Conservation (phyloP, 176 grass and related monocot species). For the Oryza officinalis region DNA sequence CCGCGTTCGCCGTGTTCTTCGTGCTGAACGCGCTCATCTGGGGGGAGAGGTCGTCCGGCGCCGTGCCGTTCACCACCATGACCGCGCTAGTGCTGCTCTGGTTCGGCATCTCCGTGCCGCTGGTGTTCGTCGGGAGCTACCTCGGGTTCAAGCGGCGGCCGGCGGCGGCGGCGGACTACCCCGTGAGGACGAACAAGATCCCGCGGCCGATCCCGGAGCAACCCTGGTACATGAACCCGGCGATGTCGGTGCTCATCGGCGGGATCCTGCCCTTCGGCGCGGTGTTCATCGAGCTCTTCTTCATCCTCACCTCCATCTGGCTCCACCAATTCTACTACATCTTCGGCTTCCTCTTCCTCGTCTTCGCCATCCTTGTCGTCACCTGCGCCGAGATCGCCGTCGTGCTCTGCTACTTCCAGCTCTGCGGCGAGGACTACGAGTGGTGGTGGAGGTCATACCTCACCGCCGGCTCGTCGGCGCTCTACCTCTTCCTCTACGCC, state of each 20-base stretch:
- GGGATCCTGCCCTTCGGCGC: slow-evolving; percentile 94
- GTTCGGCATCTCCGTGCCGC: slow-evolving; percentile 81
- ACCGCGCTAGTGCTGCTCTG: slow-evolving; percentile 86
- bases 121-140: slow-evolving; percentile 82
- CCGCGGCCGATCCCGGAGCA: slow-evolving; percentile 79
- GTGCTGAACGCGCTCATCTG: slow-evolving; percentile 81
- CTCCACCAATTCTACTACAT: slow-evolving; percentile 98
- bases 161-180: slow-evolving; percentile 51
- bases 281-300: slow-evolving; percentile 95
- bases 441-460: slow-evolving; percentile 98
- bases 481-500: slow-evolving; percentile 83
- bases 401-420: slow-evolving; percentile 95
- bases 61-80: slow-evolving; percentile 95
- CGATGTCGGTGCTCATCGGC: slow-evolving; percentile 73
- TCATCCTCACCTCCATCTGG: slow-evolving; percentile 97
- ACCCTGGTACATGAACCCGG: slow-evolving; percentile 88
- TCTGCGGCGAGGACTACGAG: slow-evolving; percentile 83
- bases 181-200: slow-evolving; percentile 86
- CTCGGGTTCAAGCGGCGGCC: slow-evolving; percentile 76
- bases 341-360: slow-evolving; percentile 90
- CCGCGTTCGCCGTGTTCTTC: slow-evolving; percentile 73
- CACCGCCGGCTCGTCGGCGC: slow-evolving; percentile 77
- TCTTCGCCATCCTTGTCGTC: slow-evolving; percentile 72
- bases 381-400: slow-evolving; percentile 88
- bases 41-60: slow-evolving; percentile 82